Evolutionary conservation across 2,329 filamentous ascomycete species (phyloP), one percentile per base, ranked within the genome.

Genomic region (Chalaropsis ovoidea): DNA sequence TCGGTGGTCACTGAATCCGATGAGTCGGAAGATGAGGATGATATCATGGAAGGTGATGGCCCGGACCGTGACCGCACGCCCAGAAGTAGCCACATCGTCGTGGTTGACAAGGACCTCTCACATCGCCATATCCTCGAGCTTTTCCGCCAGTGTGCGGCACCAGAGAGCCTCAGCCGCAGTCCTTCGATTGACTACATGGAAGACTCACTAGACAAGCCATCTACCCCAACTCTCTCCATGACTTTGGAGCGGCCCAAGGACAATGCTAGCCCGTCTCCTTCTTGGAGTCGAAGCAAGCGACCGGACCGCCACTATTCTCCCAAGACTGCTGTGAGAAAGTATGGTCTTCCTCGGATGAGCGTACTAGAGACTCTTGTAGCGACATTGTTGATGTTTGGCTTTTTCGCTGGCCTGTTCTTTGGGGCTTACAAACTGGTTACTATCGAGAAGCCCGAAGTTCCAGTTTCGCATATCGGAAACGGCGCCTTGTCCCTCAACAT

Each of bases 121-220:
- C 52, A 35, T 39, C 52, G 52, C 27, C 52, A 58, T 58, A 58
- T 58, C 27, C 52, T 58, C 5, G 52, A 58, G 7, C 52, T 58
- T 22, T 58, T 58, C 31, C 52, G 27, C 35, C 52, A 58, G 52
- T 58, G 52, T 58, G 24, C 52, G 35, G 52, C 24, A 8, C 24
- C 61, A 11, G 49, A 63, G n/a, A 22, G 31, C 22, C 41, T 62
- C 43, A 56, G 62, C n/a, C 62, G 62, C 13, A 67, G 62, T 42
- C 45, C 54, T n/a, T 67, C 65, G 17, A 64, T 67, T 41, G 62
- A 64, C 62, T 67, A 65, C 27, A 67, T 67, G 56, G 65, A 67
- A 35, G 62, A 64, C 47, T 61, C 65, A 8, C 56, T 67, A n/a
- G 65, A 61, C n/a, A 67, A 67, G 39, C 65, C 65, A 15, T 67